A percentile compares a stretch with the other conserved stretches of the same genome.
Conservation (phyloP, 2,329 filamentous ascomycete genomes). For the Aspergillus proliferans region DNA sequence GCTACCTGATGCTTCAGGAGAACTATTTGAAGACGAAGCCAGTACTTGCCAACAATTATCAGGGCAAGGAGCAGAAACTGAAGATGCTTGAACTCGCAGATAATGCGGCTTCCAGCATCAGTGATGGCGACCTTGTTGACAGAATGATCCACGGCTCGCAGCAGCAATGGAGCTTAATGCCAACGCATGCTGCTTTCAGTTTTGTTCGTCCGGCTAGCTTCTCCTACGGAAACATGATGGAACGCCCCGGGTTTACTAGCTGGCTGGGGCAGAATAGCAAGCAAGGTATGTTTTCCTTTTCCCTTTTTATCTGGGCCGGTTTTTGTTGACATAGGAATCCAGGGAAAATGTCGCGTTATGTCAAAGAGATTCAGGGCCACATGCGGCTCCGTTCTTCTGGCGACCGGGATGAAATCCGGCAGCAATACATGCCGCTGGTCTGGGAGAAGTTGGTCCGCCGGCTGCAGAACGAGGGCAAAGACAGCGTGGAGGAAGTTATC, state of each 20-base stretch:
- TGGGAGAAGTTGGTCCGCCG: conserved; percentile 74
- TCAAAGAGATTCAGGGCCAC: conserved; percentile 93
- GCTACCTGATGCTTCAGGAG: conserved; percentile 94
- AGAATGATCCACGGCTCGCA: conserved; percentile 97
- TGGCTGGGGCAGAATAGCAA: conserved; percentile 98
- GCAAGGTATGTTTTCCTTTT: conserved; percentile 49
- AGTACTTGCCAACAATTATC: conserved; percentile 55
- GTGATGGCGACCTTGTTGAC: conserved; percentile 91
- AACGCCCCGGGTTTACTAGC: conserved; percentile 68
- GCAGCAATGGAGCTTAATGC: conserved; percentile 98
- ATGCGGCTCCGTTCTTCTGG: conserved; percentile 89
- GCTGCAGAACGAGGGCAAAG: conserved; percentile 72
- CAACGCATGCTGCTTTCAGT: conserved; percentile 89
- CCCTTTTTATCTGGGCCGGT: background rate
- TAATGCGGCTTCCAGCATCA: conserved; percentile 89
- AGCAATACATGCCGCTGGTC: conserved; percentile 85
- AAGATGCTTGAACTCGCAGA: conserved; percentile 83
- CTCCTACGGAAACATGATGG: conserved; percentile 68
- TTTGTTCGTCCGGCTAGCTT: conserved; percentile 89
- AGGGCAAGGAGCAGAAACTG: conserved; percentile 63
- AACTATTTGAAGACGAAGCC: conserved; percentile 89
- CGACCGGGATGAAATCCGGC: conserved; percentile 86
- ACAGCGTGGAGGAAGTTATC: conserved; percentile 75
- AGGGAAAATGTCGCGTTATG: conserved; percentile 64
- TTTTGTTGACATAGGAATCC: conserved; percentile 4